Conservation (phyloP, 805 yeast genomes). For the Candida ulmi region DNA sequence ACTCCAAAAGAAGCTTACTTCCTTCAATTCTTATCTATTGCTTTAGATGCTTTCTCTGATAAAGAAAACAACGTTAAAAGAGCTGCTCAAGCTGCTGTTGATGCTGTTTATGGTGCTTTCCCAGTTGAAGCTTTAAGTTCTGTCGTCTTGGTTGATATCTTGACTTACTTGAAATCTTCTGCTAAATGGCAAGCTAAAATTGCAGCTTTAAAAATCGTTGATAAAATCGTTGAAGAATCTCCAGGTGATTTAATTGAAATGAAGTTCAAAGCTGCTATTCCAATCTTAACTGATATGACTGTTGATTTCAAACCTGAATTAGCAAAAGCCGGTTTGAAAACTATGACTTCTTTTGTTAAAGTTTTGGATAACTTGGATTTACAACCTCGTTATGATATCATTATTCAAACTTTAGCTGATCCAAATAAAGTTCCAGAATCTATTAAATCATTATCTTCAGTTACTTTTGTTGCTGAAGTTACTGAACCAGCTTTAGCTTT, state of each 20-base stretch:
- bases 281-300: constrained; percentile 80
- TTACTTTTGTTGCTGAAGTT: constrained; percentile 97
- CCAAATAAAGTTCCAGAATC: constrained; percentile 87
- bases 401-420: constrained; percentile 84
- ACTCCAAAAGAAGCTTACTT: constrained; percentile 75
- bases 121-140: constrained; percentile 76
- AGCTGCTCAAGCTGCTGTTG: constrained; percentile 77
- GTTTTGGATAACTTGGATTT: constrained; percentile 91
- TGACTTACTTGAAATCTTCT: constrained; percentile 64
- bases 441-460: constrained; percentile 83
- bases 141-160: constrained; percentile 55
- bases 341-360: constrained; percentile 65
- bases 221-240: constrained; percentile 68
- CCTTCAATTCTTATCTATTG: constrained; percentile 52
- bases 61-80: constrained; percentile 83
- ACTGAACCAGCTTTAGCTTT: constrained; percentile 92
- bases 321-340: constrained; percentile 74
- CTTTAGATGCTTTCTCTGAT: constrained; percentile 73
- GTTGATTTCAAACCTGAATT: constrained; percentile 97
- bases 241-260: constrained; percentile 83
- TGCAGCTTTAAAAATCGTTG: constrained; percentile 70
- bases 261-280: constrained; percentile 73
- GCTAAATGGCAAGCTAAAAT: constrained; percentile 93
- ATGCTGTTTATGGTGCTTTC: constrained; percentile 60
- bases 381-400: constrained; percentile 75